Conservation (phyloP, 805 yeast species). For the Ogataea trehaloabstinens region DNA sequence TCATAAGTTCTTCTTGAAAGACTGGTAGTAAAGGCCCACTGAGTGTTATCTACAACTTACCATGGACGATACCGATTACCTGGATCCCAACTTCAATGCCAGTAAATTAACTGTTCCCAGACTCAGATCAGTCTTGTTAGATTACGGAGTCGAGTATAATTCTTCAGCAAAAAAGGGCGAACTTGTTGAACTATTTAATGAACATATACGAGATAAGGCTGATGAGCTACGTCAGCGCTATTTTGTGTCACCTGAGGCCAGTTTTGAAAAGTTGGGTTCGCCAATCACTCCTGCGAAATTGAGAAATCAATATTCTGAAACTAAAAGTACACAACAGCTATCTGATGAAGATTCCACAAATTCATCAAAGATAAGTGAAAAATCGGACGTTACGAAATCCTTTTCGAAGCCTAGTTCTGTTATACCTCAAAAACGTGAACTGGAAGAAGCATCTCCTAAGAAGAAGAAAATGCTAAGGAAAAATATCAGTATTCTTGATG, state of each 20-base stretch:
- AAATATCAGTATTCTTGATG: slow-evolving; percentile 3
- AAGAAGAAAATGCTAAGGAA: slow-evolving; percentile 18
- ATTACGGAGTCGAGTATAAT: slow-evolving; percentile 59
- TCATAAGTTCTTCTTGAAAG: too few relatives aligned
- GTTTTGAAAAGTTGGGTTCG: slow-evolving; percentile 6
- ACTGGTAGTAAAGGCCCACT: too few relatives aligned
- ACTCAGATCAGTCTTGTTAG: slow-evolving; percentile 62
- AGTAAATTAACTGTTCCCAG: slow-evolving; percentile 62
- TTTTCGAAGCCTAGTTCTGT: slow-evolving; percentile 10
- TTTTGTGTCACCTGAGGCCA: slow-evolving; percentile 6
- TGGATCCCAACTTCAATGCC: slow-evolving; percentile 60
- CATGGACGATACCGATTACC: slow-evolving; percentile 38
- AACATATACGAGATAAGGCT: slow-evolving; percentile 50
- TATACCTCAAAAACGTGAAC: slow-evolving; percentile 19
- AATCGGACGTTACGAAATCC: slow-evolving; percentile 1
- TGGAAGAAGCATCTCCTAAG: slow-evolving; percentile 14
- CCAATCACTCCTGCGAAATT: slow-evolving; percentile 1
- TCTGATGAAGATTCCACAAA: neutral
- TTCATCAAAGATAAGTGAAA: neutral
- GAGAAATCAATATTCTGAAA: neutral
- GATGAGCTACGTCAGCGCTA: slow-evolving; percentile 36
- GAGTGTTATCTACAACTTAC: too few relatives aligned
- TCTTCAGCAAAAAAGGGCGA: slow-evolving; percentile 67
- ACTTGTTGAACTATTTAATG: slow-evolving; percentile 58
- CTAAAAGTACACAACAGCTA: neutral